Evolutionary conservation across 768 basidiomycete genomes (phyloP).

Genomic region (Pleurotus djamor): DNA sequence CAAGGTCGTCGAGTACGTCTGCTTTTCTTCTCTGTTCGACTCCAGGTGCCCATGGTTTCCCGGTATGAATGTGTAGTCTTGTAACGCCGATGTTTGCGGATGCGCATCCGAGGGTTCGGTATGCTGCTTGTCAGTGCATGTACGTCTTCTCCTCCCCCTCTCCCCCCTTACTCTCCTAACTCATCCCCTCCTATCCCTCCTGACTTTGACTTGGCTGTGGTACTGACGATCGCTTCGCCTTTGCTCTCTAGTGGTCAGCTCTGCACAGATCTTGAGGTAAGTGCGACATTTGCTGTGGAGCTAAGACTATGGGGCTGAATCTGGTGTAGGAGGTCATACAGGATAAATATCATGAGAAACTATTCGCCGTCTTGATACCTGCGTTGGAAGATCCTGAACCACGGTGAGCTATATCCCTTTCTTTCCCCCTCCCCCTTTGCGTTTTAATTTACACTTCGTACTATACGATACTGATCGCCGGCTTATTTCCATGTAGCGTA

Average conservation of each 20-base stretch:
- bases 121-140: slow-evolving; percentile 88
- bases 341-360: slow-evolving; percentile 60
- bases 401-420: slow-evolving; percentile 36
- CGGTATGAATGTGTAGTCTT: slow-evolving; percentile 37
- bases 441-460: background rate
- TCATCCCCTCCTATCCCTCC: background rate
- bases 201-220: no score
- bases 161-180: slow-evolving; percentile 7
- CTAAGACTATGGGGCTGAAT: background rate
- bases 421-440: background rate
- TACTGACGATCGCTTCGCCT: background rate
- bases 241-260: slow-evolving; percentile 68
- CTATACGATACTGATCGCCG: background rate
- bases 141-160: slow-evolving; percentile 29
- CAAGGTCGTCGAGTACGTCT: slow-evolving; percentile 74
- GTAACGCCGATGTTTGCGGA: slow-evolving; percentile 80
- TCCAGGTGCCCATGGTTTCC: background rate
- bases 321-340: slow-evolving; percentile 70
- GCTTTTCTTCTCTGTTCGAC: background rate
- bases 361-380: slow-evolving; percentile 70
- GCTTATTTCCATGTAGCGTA: slow-evolving; percentile 46
- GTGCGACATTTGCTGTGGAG: slow-evolving; percentile 1
- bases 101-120: slow-evolving; percentile 70
- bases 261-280: slow-evolving; percentile 84
- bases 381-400: slow-evolving; percentile 76